These are phyloP conservation scores for Didymella glomerata DNA, from an alignment of 2,329 filamentous ascomycete species.

Conservation along the genomic window DNA sequence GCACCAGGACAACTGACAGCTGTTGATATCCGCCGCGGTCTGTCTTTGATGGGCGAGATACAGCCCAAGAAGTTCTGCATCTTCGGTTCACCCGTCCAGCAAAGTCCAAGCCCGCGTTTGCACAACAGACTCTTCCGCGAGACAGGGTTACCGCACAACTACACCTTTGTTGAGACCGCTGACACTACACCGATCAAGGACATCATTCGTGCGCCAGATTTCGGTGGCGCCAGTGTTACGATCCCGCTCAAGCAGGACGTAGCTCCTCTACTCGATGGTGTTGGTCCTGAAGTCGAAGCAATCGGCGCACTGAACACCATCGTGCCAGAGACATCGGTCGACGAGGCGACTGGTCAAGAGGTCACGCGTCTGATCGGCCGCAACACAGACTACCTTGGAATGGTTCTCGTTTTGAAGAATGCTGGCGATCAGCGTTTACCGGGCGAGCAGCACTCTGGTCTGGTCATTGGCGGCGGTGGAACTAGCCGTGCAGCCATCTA, in stretches of 20 bases:
- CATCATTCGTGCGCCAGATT: constrained; percentile 74
- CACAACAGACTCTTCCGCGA: constrained; percentile 85
- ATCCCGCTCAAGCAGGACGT: constrained; percentile 94
- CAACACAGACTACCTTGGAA: constrained; percentile 97
- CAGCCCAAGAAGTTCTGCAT: constrained; percentile 80
- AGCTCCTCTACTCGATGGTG: constrained; percentile 78
- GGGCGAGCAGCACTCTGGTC: constrained; percentile 62
- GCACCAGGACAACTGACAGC: constrained; percentile 94
- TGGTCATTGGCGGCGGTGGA: constrained; percentile 90
- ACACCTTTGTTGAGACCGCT: constrained; percentile 78
- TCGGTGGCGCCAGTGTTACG: constrained; percentile 93
- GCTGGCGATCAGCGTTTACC: constrained; percentile 61
- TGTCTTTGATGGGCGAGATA: constrained; percentile 82
- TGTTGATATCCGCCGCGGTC: constrained; percentile 80
- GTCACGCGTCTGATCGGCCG: constrained; percentile 73
- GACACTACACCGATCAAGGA: constrained; percentile 65
- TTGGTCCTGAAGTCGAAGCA: constrained; percentile 77
- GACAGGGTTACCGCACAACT: constrained; percentile 84
- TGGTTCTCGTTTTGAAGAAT: constrained; percentile 78
- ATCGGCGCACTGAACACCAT: constrained; percentile 98
- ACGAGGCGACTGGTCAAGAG: constrained; percentile 52
- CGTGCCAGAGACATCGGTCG: constrained; percentile 63
- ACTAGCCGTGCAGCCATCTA: constrained; percentile 92
- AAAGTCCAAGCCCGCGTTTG: constrained; percentile 84
- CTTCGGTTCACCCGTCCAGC: constrained; percentile 84